Base-by-base conservation (phyloP, 176 grass and related monocot species). In the Cenchrus fungigraminus region DNA sequence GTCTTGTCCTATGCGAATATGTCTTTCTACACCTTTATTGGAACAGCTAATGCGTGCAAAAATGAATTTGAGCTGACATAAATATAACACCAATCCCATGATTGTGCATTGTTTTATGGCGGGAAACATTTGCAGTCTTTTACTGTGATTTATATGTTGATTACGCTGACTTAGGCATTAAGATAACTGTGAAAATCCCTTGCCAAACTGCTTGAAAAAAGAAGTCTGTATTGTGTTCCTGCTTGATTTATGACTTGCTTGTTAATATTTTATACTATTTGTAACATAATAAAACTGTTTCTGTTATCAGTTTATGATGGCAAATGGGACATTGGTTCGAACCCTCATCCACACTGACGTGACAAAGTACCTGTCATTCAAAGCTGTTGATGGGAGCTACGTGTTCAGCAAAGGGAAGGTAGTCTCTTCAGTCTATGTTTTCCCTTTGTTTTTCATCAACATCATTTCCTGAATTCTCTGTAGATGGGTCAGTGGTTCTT, bases 331-430 rank as follows among this genome's bases (percentile, higher is more conserved):
- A 67, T 91, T 98, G 91, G 92, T 97, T 57, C 90, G 92, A 51
- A 91, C 90, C 61, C 91, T 98, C 68, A 93, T 95, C 75, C 93
- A 93, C 79, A 98, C 95, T 77, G 77, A 92, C 54, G 95, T 98
- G 14, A 93, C 93, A 20, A 98, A 95, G 82, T 98, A 98, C 65
- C 83, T 98, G 49, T 91, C 91, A 63, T 98, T 98, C 76, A 98
- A 98, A 89, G 91, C 93, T 78, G 91, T 95, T 61, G 93, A 98
- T 88, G 95, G 95, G 49, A 95, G 95, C 91, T 91, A 90, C 14
- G 95, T 98, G 73, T 95, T 95, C 81, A 98, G 93, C 72, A 95
- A 93, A 92, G 92, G 95, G 78, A 98, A 98, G 87, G 92, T 95
- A 86, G 34, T 70, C 1, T 61, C 20, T 73, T 81, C 37, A 84